These are phyloP conservation scores for Tolypocladium amazonense DNA, from an alignment of 2,329 filamentous ascomycete genomes.

Conservation along the genomic window DNA sequence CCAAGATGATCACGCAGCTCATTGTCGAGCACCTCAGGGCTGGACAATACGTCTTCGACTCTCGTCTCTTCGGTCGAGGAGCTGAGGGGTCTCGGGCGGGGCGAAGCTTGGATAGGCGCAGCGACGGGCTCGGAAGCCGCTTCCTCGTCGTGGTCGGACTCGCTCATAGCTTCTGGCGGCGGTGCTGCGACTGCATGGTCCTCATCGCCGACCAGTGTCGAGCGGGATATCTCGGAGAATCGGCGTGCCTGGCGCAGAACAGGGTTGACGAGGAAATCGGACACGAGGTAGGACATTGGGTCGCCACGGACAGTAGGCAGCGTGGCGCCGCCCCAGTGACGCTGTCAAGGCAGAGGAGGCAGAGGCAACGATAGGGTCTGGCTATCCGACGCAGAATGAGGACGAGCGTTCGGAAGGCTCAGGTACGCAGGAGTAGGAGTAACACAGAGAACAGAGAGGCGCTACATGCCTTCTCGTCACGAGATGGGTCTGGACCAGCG, in stretches of 20 bases:
- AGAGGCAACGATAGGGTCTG: neutral
- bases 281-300: constrained; percentile 51
- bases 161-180: constrained; percentile 13
- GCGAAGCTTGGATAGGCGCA: constrained; percentile 11
- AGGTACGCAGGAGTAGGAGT: neutral
- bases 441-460: neutral
- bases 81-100: constrained; percentile 18
- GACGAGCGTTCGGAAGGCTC: neutral
- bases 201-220: constrained; percentile 24
- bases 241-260: constrained; percentile 55
- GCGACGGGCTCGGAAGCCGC: constrained; percentile 4
- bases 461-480: neutral
- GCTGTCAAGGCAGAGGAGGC: neutral
- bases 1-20: constrained; percentile 21
- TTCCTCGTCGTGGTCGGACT: constrained; percentile 12
- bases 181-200: constrained; percentile 13
- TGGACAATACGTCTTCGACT: constrained; percentile 16
- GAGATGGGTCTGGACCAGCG: neutral
- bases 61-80: constrained; percentile 23
- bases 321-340: constrained; percentile 1
- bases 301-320: constrained; percentile 7
- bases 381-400: neutral
- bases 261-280: constrained; percentile 55
- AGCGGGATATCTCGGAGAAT: constrained; percentile 42
- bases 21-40: constrained; percentile 10